A percentile compares a stretch with the other conserved stretches of the same genome.
phyloP scores from a whole-genome alignment of 2,329 filamentous ascomycete species.

The Penicillium sp. region DNA sequence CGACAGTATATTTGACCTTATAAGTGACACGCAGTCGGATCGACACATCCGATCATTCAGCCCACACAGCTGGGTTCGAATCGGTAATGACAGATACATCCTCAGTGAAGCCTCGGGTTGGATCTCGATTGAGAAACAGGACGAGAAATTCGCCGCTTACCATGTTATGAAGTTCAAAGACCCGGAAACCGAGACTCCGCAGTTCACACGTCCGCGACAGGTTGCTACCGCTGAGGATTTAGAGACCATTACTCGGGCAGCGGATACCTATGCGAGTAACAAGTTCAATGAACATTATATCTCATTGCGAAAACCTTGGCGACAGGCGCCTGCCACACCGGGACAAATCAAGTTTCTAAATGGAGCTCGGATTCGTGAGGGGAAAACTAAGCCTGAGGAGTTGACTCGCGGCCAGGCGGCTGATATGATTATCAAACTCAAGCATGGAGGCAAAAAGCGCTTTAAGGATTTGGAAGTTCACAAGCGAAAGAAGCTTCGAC shows the following conservation, averaged over 20 bases:
- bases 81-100: constrained; percentile 68
- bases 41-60: constrained; percentile 75
- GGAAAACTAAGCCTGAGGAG: constrained; percentile 34
- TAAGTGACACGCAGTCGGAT: constrained; percentile 77
- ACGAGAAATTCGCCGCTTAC: constrained; percentile 32
- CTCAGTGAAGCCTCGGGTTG: constrained; percentile 66
- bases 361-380: constrained; percentile 29
- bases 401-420: constrained; percentile 77
- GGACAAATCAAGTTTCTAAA: constrained; percentile 50
- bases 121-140: constrained; percentile 49
- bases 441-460: constrained; percentile 71
- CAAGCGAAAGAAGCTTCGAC: constrained; percentile 15
- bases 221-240: constrained; percentile 68
- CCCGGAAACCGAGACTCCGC: constrained; percentile 41
- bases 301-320: constrained; percentile 66
- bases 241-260: constrained; percentile 74
- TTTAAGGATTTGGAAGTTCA: constrained; percentile 55
- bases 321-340: constrained; percentile 60
- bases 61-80: constrained; percentile 76
- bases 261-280: constrained; percentile 73
- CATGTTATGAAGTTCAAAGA: constrained; percentile 34
- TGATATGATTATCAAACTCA: constrained; percentile 91
- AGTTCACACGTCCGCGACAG: constrained; percentile 67
- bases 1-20: constrained; percentile 84
- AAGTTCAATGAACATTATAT: constrained; percentile 69